phyloP scores from a whole-genome alignment of 1,284 basidiomycete species.

The Austropuccinia psidii region DNA sequence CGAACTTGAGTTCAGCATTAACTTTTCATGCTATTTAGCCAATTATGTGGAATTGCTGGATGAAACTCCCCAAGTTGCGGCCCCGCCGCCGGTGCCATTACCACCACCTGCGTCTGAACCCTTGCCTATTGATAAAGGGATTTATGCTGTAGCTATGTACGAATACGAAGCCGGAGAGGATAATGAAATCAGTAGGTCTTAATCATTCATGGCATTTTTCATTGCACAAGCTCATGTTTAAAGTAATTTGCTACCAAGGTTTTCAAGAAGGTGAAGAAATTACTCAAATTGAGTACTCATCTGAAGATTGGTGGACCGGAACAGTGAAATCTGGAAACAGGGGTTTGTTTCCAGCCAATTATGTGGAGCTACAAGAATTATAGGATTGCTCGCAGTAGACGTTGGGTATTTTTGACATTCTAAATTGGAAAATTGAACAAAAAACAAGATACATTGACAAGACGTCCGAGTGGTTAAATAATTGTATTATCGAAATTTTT shows the following conservation, averaged over 20 bases:
- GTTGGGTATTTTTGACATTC: too few relatives aligned
- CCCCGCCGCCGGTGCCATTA: constrained; percentile 85
- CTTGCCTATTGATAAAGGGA: constrained; percentile 19
- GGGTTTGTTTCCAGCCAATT: constrained; percentile 59
- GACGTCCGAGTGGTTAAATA: too few relatives aligned
- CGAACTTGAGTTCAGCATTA: not conserved
- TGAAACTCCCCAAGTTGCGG: constrained; percentile 56
- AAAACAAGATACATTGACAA: too few relatives aligned
- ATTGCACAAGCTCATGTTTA: constrained; percentile 55
- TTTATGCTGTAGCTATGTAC: constrained; percentile 45
- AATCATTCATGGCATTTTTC: constrained; percentile 71
- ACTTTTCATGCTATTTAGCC: not conserved
- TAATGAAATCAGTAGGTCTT: constrained; percentile 48
- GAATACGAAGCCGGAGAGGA: constrained; percentile 46
- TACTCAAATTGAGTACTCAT: constrained; percentile 45
- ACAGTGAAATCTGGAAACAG: constrained; percentile 58
- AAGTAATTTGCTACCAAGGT: constrained; percentile 38
- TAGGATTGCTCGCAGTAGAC: too few relatives aligned
- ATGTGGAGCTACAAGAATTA: constrained; percentile 57
- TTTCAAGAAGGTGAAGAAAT: constrained; percentile 46
- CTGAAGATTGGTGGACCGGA: constrained; percentile 64
- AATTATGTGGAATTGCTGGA: not conserved
- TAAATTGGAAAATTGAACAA: too few relatives aligned
- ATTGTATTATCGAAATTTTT: too few relatives aligned
- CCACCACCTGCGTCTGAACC: constrained; percentile 40